Base-by-base conservation (phyloP, 768 basidiomycete genomes). In the Suillus ampliporus region DNA sequence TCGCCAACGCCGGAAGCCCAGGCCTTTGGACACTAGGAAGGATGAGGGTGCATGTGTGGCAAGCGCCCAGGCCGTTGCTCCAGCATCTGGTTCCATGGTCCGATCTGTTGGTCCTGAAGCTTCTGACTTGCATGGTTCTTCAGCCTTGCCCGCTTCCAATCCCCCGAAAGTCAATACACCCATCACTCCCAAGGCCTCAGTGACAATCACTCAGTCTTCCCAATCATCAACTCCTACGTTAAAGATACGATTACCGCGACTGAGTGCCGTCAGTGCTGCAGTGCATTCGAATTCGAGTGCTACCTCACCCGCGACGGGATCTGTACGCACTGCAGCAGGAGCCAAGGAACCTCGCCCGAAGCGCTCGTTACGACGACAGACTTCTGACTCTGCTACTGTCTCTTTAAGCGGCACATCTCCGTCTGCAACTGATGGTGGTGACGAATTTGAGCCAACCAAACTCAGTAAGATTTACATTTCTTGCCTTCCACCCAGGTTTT, bases 351-450 rank as follows among this genome's bases (percentile, higher is more conserved):
- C 74, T 31, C 74, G 76, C 44, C 65, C 68, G 34, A 74, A 76
- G 57, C 72, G 74, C 51, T 60, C 64, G 13, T 28, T 43, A 38
- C 74, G 74, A 54, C 68, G 74, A 52, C 71, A 62, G 34, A 38
- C 53, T 38, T 54, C 53, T 56, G 76, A 72, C 21, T 77, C 74
- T 1, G 63, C 68, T 21, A 66, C 74, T 2, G 65, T 71, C 41
- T 75, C 74, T 37, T 74, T 76, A 47, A 75, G 74, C 48, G 74
- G 71, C 44, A 64, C 67, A 56, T 75, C 74, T 19, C 76, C 74
- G 47, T 75, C 64, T 50, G 72, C 74, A 11, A 61, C 74, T 43
- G 74, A 75, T 28, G 65, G 63, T 14, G 51, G 35, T 14, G 74
- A 75, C 53, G 74, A 77, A 3, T 40, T 65, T 38, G 74, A 76